These are phyloP conservation scores for Psilocybe tampanensis DNA, from an alignment of 768 basidiomycete genomes.

Conservation along the genomic window DNA sequence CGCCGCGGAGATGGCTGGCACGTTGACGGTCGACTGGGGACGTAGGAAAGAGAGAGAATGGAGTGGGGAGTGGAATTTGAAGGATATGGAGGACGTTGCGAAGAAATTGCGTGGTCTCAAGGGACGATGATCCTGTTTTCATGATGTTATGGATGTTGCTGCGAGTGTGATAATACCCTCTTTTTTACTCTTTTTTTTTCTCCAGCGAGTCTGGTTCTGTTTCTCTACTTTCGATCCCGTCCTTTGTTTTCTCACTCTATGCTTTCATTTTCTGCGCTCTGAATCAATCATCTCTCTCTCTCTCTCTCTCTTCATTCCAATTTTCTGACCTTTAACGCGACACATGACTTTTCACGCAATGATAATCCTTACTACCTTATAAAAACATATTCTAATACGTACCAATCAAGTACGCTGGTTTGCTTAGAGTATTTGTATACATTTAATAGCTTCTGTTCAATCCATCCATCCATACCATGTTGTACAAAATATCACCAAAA, in stretches of 20 bases:
- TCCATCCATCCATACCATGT: background rate
- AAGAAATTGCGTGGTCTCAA: constrained; percentile 31
- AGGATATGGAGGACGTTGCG: constrained; percentile 37
- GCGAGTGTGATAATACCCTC: no score
- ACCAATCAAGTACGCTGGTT: background rate
- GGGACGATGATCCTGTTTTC: constrained; percentile 22
- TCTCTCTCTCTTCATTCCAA: background rate
- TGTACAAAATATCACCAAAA: background rate
- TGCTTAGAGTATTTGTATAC: background rate
- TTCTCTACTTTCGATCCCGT: background rate
- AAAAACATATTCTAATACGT: no score
- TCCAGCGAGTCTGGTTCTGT: background rate
- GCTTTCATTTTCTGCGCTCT: no score
- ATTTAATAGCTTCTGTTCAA: background rate
- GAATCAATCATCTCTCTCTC: background rate
- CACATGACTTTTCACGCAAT: background rate
- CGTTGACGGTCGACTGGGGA: constrained; percentile 20
- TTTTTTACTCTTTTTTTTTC: no score
- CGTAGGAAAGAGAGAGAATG: constrained; percentile 37
- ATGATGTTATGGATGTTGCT: no score
- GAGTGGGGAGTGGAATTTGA: constrained; percentile 42
- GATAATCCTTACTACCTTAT: background rate
- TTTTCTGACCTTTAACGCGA: background rate
- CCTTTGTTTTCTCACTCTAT: no score
- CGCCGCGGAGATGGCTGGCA: background rate